Percentiles rank a stretch among this genome's conserved stretches.
These are phyloP conservation scores for Salinomyces thailandicus DNA, from an alignment of 2,329 filamentous ascomycete species.

Conservation along the genomic window DNA sequence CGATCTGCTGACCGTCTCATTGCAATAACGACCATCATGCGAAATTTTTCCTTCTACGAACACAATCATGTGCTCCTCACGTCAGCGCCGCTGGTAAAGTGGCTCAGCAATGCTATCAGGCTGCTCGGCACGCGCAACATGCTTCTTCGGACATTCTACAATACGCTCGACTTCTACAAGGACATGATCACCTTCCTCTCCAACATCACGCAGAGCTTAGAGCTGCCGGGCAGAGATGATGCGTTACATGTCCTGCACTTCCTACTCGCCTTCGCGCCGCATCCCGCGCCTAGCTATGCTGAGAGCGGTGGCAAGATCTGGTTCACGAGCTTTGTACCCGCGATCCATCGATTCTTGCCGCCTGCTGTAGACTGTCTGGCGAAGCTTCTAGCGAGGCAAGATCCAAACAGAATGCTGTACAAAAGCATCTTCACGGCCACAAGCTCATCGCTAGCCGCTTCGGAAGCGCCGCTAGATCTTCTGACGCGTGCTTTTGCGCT, in stretches of 20 bases:
- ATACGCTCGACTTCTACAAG: conserved; percentile 95
- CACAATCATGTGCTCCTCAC: conserved; percentile 68
- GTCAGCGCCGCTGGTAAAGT: conserved; percentile 66
- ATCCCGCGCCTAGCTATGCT: conserved; percentile 52
- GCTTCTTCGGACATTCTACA: conserved; percentile 68
- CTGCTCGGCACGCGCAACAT: conserved; percentile 83
- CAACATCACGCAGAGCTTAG: conserved; percentile 66
- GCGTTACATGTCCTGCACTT: conserved; percentile 80
- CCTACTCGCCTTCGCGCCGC: conserved; percentile 78
- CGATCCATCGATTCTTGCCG: conserved; percentile 76
- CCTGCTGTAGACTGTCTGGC: conserved; percentile 82
- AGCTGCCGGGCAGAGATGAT: conserved; percentile 77
- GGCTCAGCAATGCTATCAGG: conserved; percentile 72
- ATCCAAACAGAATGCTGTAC: conserved; percentile 81
- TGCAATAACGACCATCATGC: conserved; percentile 81
- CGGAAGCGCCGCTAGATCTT: conserved; percentile 58
- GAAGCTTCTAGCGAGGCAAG: conserved; percentile 83
- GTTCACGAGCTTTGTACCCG: conserved; percentile 72
- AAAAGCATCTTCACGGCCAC: conserved; percentile 66
- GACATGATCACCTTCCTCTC: conserved; percentile 82
- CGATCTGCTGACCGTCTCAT: conserved; percentile 77
- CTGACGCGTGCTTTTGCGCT: conserved; percentile 80
- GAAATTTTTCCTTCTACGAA: conserved; percentile 80
- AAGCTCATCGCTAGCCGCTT: conserved; percentile 29
- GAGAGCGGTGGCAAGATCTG: conserved; percentile 42